Conservation (phyloP, 2,329 filamentous ascomycete genomes). For the Nemania serpens region DNA sequence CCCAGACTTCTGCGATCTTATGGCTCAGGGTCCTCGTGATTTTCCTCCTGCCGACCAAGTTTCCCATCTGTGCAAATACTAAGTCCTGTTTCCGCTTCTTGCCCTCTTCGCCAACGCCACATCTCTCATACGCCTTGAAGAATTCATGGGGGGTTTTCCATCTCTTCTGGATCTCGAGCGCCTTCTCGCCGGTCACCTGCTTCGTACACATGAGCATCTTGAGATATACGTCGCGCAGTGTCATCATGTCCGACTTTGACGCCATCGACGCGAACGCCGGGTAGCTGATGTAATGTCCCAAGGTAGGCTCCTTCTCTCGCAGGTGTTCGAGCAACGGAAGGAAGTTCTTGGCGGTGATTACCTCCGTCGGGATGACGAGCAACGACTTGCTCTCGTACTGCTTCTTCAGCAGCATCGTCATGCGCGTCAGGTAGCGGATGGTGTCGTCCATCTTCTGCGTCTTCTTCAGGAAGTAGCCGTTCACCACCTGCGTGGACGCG, state of each 20-base stretch:
- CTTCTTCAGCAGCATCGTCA: conserved; percentile 70
- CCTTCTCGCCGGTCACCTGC: conserved; percentile 77
- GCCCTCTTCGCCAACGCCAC: conserved; percentile 53
- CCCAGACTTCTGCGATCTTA: conserved; percentile 76
- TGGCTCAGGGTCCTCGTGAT: conserved; percentile 67
- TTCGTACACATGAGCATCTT: conserved; percentile 87
- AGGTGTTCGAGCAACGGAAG: conserved; percentile 66
- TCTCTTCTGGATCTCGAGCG: conserved; percentile 76
- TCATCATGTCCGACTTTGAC: conserved; percentile 76
- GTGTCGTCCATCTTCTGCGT: conserved; percentile 78
- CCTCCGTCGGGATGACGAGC: conserved; percentile 66
- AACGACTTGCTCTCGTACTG: conserved; percentile 65
- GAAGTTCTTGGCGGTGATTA: conserved; percentile 69
- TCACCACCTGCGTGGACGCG: conserved; percentile 76
- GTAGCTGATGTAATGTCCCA: conserved; percentile 68
- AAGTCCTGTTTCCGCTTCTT: conserved; percentile 64
- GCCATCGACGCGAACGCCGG: conserved; percentile 71
- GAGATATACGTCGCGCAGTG: conserved; percentile 74
- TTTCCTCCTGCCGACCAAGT: conserved; percentile 70
- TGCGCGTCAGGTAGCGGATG: conserved; percentile 72
- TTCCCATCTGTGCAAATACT: conserved; percentile 60
- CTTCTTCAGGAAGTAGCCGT: conserved; percentile 78
- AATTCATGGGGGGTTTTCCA: conserved; percentile 77
- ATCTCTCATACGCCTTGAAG: conserved; percentile 68
- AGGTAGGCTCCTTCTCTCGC: conserved; percentile 53